phyloP scores from a whole-genome alignment of 768 basidiomycete genomes.

The Leccinum ochraceum region DNA sequence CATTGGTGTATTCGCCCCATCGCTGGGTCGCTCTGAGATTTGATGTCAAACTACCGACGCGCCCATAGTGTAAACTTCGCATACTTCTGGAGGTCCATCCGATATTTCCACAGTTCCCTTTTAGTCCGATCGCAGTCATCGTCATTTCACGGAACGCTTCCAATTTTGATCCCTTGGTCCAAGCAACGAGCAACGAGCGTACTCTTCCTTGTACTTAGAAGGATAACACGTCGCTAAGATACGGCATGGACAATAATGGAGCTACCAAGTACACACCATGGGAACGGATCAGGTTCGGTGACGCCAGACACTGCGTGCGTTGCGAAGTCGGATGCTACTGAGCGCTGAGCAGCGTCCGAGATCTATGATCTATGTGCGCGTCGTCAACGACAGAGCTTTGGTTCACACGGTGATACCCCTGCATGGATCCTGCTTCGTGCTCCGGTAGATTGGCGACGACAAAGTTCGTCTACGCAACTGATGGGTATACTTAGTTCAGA shows the following conservation, averaged over 20 bases:
- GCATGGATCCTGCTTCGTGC: constrained; percentile 30
- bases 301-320: constrained; percentile 26
- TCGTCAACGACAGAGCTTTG: not conserved
- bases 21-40: not conserved
- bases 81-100: constrained; percentile 17
- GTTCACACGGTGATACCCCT: constrained; percentile 12
- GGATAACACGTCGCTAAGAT: constrained; percentile 39
- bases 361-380: constrained; percentile 5
- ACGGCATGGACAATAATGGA: not conserved
- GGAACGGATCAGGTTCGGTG: constrained; percentile 35
- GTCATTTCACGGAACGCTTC: constrained; percentile 28
- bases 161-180: constrained; percentile 26
- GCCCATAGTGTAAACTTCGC: constrained; percentile 13
- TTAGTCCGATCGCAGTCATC: constrained; percentile 27
- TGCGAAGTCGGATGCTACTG: constrained; percentile 26
- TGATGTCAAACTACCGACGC: not conserved
- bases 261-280: too few species aligned
- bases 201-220: constrained; percentile 43
- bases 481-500: constrained; percentile 25
- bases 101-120: constrained; percentile 27
- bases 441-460: constrained; percentile 38
- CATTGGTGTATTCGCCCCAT: not conserved
- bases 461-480: constrained; percentile 36
- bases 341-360: constrained; percentile 27
- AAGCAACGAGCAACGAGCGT: constrained; percentile 23